phyloP scores from a whole-genome alignment of 345 rosid genomes.

The Sisymbrium altissimum region DNA sequence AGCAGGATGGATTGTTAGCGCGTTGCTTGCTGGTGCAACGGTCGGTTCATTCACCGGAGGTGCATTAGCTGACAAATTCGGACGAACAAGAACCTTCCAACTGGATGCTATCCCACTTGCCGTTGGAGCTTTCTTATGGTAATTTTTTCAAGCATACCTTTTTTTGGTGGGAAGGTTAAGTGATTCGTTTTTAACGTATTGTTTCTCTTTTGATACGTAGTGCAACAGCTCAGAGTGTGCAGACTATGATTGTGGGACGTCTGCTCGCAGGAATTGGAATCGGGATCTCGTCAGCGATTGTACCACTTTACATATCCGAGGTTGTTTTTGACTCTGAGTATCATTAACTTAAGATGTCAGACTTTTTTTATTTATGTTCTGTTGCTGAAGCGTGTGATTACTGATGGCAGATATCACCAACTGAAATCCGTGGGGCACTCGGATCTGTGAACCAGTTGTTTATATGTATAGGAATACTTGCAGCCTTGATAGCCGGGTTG shows the following conservation, averaged over 20 bases:
- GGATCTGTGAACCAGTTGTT: constrained; percentile 97
- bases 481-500: constrained; percentile 93
- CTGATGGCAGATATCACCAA: constrained; percentile 77
- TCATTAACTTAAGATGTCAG: background rate
- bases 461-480: constrained; percentile 93
- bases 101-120: constrained; percentile 93
- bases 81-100: constrained; percentile 86
- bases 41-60: constrained; percentile 98
- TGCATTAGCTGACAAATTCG: constrained; percentile 88
- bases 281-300: constrained; percentile 95
- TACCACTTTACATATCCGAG: constrained; percentile 98
- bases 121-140: constrained; percentile 86
- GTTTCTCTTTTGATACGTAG: constrained; percentile 36
- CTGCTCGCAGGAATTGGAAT: constrained; percentile 95
- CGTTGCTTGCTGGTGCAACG: constrained; percentile 95
- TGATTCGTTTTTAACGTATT: background rate
- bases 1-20: constrained; percentile 95
- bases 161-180: background rate
- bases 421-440: constrained; percentile 95
- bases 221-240: constrained; percentile 85
- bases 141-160: background rate
- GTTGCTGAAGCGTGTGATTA: constrained; percentile 25
- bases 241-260: constrained; percentile 94
- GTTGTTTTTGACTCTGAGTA: constrained; percentile 37
- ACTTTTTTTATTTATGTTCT: background rate